Percentiles rank a stretch among this genome's conserved stretches.
phyloP scores from a whole-genome alignment of 2,329 filamentous ascomycete species.

The Epichloe gansuensis region DNA sequence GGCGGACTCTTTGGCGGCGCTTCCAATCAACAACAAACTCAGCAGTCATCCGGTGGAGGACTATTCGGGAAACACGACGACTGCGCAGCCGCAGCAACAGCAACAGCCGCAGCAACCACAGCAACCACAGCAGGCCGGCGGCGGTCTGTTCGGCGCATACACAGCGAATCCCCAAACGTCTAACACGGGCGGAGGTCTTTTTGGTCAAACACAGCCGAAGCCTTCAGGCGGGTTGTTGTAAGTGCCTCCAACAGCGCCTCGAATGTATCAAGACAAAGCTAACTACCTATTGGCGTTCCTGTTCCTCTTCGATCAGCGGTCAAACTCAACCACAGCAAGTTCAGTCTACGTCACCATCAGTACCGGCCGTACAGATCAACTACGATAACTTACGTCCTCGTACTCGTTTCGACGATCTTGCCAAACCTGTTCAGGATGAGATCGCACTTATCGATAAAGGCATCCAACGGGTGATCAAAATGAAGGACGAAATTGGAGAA shows the following conservation, averaged over 20 bases:
- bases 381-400: constrained; percentile 68
- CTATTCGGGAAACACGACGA: constrained; percentile 19
- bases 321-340: constrained; percentile 18
- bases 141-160: constrained; percentile 19
- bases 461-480: constrained; percentile 68
- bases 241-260: constrained; percentile 3
- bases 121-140: constrained; percentile 17
- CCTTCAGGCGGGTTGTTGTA: constrained; percentile 22
- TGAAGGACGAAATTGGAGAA: constrained; percentile 64
- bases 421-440: constrained; percentile 66
- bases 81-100: constrained; percentile 14
- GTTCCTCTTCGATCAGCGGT: constrained; percentile 11
- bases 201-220: constrained; percentile 23
- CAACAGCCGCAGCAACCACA: constrained; percentile 9
- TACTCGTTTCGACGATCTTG: constrained; percentile 83
- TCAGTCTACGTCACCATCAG: constrained; percentile 36
- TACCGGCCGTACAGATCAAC: constrained; percentile 68
- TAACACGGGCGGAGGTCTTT: constrained; percentile 14
- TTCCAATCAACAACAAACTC: constrained; percentile 15
- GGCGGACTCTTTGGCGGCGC: constrained; percentile 4
- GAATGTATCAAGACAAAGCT: background rate
- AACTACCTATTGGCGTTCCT: background rate
- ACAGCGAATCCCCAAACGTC: constrained; percentile 10
- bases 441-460: constrained; percentile 68
- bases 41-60: constrained; percentile 14